These are phyloP conservation scores for Simmondsia chinensis DNA, from an alignment of 148 eudicot species.

Conservation along the genomic window DNA sequence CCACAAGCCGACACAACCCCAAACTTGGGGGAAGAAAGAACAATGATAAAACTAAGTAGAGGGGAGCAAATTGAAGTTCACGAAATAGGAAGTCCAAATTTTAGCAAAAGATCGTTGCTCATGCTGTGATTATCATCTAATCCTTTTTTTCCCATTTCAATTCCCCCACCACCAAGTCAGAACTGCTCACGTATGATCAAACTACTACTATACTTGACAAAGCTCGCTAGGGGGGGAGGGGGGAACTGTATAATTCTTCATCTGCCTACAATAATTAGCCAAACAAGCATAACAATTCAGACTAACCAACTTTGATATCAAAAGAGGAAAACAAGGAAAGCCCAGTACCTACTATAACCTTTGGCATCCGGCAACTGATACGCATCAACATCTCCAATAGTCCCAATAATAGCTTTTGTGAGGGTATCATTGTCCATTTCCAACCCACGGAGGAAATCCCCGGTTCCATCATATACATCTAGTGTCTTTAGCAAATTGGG, in stretches of 20 bases:
- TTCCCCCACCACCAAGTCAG: too few species aligned
- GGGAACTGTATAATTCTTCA: background rate
- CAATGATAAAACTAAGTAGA: too few species aligned
- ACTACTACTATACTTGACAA: too few species aligned
- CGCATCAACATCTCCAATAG: conserved; percentile 90
- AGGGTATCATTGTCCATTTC: conserved; percentile 92
- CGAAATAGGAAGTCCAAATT: too few species aligned
- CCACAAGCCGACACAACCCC: too few species aligned
- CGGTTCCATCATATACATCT: conserved; percentile 83
- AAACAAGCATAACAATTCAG: background rate
- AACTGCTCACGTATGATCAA: too few species aligned
- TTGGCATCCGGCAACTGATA: conserved; percentile 98
- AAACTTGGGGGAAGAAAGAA: too few species aligned
- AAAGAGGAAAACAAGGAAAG: background rate
- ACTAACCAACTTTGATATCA: background rate
- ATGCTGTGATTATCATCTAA: too few species aligned
- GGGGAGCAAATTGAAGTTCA: too few species aligned
- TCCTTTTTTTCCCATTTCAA: too few species aligned
- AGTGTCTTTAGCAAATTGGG: conserved; percentile 94
- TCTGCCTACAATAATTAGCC: background rate
- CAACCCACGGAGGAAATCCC: conserved; percentile 63
- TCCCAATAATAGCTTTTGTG: conserved; percentile 97
- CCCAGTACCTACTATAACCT: conserved; percentile 85
- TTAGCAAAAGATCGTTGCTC: too few species aligned
- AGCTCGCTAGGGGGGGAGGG: too few species aligned